These are phyloP conservation scores for Termitomyces titanicus DNA, from an alignment of 768 basidiomycete genomes.

Conservation along the genomic window DNA sequence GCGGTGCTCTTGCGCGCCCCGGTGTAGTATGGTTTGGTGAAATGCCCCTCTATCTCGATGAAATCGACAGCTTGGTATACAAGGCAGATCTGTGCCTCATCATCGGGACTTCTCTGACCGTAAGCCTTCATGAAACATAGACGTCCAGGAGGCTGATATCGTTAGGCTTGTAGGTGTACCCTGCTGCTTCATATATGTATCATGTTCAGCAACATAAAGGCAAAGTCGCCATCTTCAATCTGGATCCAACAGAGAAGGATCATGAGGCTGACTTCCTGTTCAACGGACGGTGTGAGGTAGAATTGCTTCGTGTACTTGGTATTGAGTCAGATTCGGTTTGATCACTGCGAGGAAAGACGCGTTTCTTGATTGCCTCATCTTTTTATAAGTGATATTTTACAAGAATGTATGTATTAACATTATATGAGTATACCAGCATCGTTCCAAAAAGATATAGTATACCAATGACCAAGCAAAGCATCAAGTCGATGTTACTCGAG, in stretches of 20 bases:
- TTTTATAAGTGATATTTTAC: no score
- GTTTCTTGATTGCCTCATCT: no score
- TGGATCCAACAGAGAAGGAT: constrained; percentile 32
- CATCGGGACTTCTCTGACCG: constrained; percentile 51
- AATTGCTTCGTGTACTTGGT: neutral
- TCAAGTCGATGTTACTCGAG: neutral
- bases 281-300: constrained; percentile 36
- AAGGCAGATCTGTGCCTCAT: constrained; percentile 51
- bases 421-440: no score
- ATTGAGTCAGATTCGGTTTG: neutral
- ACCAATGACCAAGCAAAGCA: neutral
- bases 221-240: constrained; percentile 36
- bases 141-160: neutral
- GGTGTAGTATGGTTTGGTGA: constrained; percentile 64
- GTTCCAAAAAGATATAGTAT: neutral
- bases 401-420: no score
- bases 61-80: constrained; percentile 37
- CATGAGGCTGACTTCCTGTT: constrained; percentile 47
- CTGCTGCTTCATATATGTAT: constrained; percentile 36
- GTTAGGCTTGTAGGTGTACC: constrained; percentile 32
- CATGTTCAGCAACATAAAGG: constrained; percentile 33
- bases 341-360: no score
- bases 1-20: constrained; percentile 41
- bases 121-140: neutral
- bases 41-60: constrained; percentile 30